A percentile compares a stretch with the other conserved stretches of the same genome.
Evolutionary conservation across 2,329 filamentous ascomycete genomes (phyloP).

Genomic region (Paraphoma sp.): DNA sequence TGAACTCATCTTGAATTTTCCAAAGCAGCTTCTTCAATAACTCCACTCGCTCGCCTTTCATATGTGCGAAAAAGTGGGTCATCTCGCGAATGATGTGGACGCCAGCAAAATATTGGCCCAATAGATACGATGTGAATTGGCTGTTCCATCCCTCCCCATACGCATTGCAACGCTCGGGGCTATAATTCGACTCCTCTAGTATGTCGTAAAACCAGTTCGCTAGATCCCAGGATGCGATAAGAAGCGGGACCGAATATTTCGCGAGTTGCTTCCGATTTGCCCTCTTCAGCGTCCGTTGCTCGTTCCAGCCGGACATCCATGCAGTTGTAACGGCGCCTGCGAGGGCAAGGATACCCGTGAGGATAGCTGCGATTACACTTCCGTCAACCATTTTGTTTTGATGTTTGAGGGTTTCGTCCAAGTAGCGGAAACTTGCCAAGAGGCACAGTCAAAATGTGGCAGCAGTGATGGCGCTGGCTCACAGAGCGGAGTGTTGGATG

Average conservation of each 20-base stretch:
- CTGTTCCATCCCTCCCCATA: conserved; percentile 6
- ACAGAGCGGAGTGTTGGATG: too few species aligned
- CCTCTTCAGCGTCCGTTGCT: conserved; percentile 4
- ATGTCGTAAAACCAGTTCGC: conserved; percentile 12
- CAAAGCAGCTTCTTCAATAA: conserved; percentile 9
- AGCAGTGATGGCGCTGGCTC: neutral
- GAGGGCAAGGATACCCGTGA: conserved; percentile 10
- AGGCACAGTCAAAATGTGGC: neutral
- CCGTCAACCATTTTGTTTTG: conserved; percentile 1
- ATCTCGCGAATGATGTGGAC: conserved; percentile 11
- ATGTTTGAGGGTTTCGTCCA: neutral
- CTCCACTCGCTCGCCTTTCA: conserved; percentile 2
- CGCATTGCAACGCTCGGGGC: neutral
- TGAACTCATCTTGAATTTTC: conserved; percentile 15
- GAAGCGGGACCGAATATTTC: conserved; percentile 8
- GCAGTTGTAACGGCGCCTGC: neutral
- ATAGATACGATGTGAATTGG: conserved; percentile 6
- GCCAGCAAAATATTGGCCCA: conserved; percentile 11
- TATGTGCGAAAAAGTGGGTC: conserved; percentile 12
- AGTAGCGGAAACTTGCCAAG: neutral
- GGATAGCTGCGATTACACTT: conserved; percentile 7
- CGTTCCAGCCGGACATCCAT: conserved; percentile 9
- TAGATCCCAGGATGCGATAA: conserved; percentile 10
- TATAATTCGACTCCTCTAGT: conserved; percentile 6
- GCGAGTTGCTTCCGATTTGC: conserved; percentile 7